These are phyloP conservation scores for Piedraia hortae DNA, from an alignment of 2,329 filamentous ascomycete genomes.

Conservation along the genomic window DNA sequence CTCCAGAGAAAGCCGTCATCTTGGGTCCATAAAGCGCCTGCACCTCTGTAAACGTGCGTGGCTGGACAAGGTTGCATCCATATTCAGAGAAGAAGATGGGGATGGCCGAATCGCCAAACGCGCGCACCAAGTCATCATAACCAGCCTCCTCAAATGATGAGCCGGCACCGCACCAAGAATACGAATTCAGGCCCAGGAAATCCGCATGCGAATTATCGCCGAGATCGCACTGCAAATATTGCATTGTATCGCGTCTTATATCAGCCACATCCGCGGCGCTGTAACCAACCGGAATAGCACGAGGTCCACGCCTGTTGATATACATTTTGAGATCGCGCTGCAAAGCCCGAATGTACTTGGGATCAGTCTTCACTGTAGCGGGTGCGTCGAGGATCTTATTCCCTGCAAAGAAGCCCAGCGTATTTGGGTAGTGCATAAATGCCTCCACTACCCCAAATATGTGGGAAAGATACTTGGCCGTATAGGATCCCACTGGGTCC, in stretches of 20 bases:
- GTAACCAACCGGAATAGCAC: constrained; percentile 38
- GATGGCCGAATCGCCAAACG: constrained; percentile 37
- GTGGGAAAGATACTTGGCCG: constrained; percentile 25
- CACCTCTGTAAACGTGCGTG: constrained; percentile 52
- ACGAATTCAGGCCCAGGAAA: constrained; percentile 52
- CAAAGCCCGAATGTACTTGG: constrained; percentile 32
- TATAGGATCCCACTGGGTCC: constrained; percentile 28
- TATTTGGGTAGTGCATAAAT: constrained; percentile 39
- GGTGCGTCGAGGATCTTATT: constrained; percentile 42
- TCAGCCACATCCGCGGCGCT: constrained; percentile 47
- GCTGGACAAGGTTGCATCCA: constrained; percentile 46
- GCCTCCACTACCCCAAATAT: constrained; percentile 36
- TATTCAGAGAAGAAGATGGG: constrained; percentile 65
- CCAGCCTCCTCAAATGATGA: constrained; percentile 34
- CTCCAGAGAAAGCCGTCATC: constrained; percentile 49
- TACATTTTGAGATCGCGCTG: constrained; percentile 42
- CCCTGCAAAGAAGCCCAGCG: constrained; percentile 36
- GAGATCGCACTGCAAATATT: constrained; percentile 41
- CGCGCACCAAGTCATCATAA: constrained; percentile 33
- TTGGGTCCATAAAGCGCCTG: constrained; percentile 39
- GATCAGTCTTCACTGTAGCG: constrained; percentile 21
- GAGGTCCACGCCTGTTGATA: constrained; percentile 28
- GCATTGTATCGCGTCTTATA: constrained; percentile 45
- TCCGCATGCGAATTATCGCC: constrained; percentile 36
- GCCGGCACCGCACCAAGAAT: constrained; percentile 41